Evolutionary conservation across 2,329 filamentous ascomycete species (phyloP).

Genomic region (Phoma sp.): DNA sequence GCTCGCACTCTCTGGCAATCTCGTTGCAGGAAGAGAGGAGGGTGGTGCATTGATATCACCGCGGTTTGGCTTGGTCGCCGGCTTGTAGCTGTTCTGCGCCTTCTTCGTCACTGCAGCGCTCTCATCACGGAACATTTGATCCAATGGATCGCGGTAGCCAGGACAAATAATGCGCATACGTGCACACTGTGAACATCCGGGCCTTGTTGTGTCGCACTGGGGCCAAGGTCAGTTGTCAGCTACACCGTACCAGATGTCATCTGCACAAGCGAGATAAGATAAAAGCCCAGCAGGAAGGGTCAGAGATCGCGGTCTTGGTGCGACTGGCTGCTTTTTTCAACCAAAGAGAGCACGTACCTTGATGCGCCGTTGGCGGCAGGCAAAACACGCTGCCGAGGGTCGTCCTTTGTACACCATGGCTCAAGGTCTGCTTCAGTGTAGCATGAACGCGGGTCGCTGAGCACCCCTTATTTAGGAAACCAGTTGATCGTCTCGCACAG

Average conservation of each 20-base stretch:
- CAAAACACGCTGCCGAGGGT: slow-evolving; percentile 20
- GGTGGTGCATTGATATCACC: background rate
- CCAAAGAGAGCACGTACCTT: slow-evolving; percentile 7
- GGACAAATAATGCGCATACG: slow-evolving; percentile 21
- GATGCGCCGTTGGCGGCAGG: slow-evolving; percentile 22
- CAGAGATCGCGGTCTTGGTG: too few relatives aligned
- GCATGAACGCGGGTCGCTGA: slow-evolving; percentile 4
- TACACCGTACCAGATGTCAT: background rate
- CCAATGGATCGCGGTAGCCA: slow-evolving; percentile 23
- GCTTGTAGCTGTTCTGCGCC: slow-evolving; percentile 16
- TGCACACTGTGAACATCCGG: slow-evolving; percentile 22
- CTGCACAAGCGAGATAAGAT: too few relatives aligned
- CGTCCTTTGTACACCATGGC: slow-evolving; percentile 21
- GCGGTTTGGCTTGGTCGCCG: background rate
- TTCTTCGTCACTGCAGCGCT: slow-evolving; percentile 17
- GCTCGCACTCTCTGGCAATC: background rate
- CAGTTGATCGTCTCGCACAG: background rate
- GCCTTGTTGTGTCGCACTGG: slow-evolving; percentile 20
- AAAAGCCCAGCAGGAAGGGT: too few relatives aligned
- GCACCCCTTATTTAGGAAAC: slow-evolving; percentile 3
- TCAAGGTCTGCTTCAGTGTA: background rate
- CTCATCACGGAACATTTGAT: slow-evolving; percentile 23
- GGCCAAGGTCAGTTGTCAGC: background rate
- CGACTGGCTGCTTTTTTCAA: too few relatives aligned
- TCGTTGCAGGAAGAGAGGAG: background rate